Base-by-base conservation (phyloP, 352 stramenopile species). In the Aphanomyces stellatus region DNA sequence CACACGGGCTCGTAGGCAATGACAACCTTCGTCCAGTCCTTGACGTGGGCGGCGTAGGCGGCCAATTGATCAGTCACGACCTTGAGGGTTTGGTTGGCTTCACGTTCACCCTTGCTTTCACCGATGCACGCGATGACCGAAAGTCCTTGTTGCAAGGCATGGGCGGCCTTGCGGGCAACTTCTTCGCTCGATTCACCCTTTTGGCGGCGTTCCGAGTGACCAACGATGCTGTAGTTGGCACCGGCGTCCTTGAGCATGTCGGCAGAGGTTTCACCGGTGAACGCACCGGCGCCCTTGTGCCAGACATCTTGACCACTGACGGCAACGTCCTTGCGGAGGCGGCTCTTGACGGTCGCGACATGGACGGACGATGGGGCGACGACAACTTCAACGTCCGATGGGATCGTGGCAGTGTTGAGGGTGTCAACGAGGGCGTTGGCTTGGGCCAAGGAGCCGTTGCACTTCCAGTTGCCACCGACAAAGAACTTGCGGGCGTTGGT, bases 391-490 rank as follows among this genome's bases (percentile, higher is more conserved):
- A 94, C 87, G 71, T 79, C 71, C 46, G 69, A 61, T 24, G 85
- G 85, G 72, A 90, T 91, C 69, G 85, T 85, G 71, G 80, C 83
- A 70, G 80, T 89, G 80, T 94, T 94, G 71, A 94, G 82, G 69
- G 88, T 77, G 34, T 77, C 77, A 6, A 94, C 84, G 61, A 92
- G 81, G 34, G 88, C 78, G 22, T 82, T 64, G 31, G 81, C 79
- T 71, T 90, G 82, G 62, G 67, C 65, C 30, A 90, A 30, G 49
- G 85, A 93, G 64, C 85, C 85, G 66, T 93, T 93, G 85, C 96
- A 99, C 77, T 99, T 99, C 97, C 97, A 99, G 90, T 99, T 99
- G 75, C 97, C 97, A 48, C 97, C 97, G 42, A 99, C 93, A 74
- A 99, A 98, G 75, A 99, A 98, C 85, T 99, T 98, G 73, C 86